Evolutionary conservation across 345 rosid genomes (phyloP).

Genomic region (Combretum micranthum): DNA sequence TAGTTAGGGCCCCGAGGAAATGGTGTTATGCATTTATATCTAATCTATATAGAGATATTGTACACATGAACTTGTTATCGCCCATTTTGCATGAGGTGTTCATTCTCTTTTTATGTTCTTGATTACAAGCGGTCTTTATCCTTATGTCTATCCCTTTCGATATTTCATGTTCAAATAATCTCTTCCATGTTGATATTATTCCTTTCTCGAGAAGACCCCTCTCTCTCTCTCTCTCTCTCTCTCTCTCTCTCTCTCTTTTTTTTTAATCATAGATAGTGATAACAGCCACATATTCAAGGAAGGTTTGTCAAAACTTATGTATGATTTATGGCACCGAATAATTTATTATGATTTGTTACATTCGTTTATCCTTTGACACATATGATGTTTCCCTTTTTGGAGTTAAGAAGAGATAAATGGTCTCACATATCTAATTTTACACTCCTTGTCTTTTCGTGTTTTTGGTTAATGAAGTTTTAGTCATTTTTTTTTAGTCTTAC

Average conservation of each 20-base stretch:
- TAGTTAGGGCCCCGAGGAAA: slow-evolving; percentile 77
- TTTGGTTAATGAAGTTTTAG: too few relatives aligned
- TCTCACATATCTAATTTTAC: too few relatives aligned
- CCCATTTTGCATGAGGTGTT: neutral
- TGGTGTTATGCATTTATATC: slow-evolving; percentile 42
- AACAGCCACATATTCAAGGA: slow-evolving; percentile 99
- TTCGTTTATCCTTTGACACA: too few relatives aligned
- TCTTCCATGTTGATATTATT: slow-evolving; percentile 87
- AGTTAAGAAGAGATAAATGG: too few relatives aligned
- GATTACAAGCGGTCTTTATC: neutral
- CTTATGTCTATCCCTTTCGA: neutral
- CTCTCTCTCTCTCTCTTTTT: too few relatives aligned
- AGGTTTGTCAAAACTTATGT: slow-evolving; percentile 91
- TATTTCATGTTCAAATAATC: slow-evolving; percentile 56
- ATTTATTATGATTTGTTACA: too few relatives aligned
- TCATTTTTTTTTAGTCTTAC: too few relatives aligned
- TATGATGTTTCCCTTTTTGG: too few relatives aligned
- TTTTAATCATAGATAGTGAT: slow-evolving; percentile 92
- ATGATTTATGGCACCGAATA: slow-evolving; percentile 6
- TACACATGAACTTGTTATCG: too few relatives aligned
- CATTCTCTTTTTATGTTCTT: neutral
- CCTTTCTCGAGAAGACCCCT: slow-evolving; percentile 92
- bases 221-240: too few relatives aligned
- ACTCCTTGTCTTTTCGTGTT: too few relatives aligned
- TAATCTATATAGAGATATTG: too few relatives aligned